These are phyloP conservation scores for Exophiala dermatitidis DNA, from an alignment of 2,329 filamentous ascomycete species.

Conservation along the genomic window DNA sequence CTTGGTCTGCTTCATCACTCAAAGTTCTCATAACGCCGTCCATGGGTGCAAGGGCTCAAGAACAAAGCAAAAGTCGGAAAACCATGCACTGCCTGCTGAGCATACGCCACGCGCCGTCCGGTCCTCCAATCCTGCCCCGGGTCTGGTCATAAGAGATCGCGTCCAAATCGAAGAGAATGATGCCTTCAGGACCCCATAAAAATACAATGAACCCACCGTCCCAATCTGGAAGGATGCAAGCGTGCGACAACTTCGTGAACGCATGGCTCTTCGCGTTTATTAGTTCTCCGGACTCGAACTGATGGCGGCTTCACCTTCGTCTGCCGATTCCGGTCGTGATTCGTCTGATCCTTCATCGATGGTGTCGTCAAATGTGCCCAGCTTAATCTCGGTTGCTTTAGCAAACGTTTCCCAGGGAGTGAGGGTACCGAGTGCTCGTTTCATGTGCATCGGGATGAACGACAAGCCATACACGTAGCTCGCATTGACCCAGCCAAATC, in stretches of 20 bases:
- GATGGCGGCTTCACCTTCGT: constrained; percentile 12
- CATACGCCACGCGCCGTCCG: neutral
- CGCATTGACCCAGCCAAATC: constrained; percentile 98
- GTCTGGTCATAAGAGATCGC: too few species aligned
- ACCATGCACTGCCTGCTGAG: neutral
- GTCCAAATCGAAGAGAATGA: too few species aligned
- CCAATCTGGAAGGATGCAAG: neutral
- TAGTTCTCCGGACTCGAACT: constrained; percentile 9
- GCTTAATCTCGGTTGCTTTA: constrained; percentile 48
- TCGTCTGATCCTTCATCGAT: constrained; percentile 24
- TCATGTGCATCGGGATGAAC: constrained; percentile 81
- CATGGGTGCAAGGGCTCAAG: neutral
- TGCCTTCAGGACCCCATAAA: too few species aligned
- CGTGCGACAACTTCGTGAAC: neutral
- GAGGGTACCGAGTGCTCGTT: constrained; percentile 76
- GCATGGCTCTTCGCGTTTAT: neutral
- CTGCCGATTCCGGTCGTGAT: constrained; percentile 15
- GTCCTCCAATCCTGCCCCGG: neutral
- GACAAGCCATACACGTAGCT: constrained; percentile 92
- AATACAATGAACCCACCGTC: neutral
- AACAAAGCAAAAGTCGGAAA: neutral
- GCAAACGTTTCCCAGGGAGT: constrained; percentile 80
- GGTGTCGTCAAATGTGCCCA: constrained; percentile 19
- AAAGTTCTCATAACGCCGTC: neutral
- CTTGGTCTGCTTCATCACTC: neutral